phyloP scores from a whole-genome alignment of 805 yeast species.

The Kuraishia borneana region DNA sequence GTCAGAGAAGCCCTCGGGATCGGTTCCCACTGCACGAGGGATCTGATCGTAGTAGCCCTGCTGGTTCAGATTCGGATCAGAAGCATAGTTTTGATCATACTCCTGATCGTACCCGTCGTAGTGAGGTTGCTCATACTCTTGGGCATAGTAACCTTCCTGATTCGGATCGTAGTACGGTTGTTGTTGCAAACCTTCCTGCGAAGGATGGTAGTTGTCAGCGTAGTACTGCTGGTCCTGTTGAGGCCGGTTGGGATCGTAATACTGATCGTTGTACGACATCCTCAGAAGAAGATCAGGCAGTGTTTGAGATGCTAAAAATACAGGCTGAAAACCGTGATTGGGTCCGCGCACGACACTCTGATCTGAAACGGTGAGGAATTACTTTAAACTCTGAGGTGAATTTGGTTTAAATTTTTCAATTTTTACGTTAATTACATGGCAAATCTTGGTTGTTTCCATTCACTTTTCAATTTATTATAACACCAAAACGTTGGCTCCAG shows the following conservation, averaged over 20 bases:
- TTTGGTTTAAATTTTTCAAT: too few relatives aligned
- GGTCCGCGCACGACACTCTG: not conserved
- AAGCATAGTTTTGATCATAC: conserved; percentile 33
- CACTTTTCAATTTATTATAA: too few relatives aligned
- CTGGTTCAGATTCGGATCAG: conserved; percentile 22
- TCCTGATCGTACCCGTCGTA: conserved; percentile 5
- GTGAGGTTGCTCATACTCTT: conserved; percentile 10
- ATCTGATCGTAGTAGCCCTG: conserved; percentile 45
- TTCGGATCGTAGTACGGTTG: conserved; percentile 16
- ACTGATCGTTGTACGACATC: conserved; percentile 56
- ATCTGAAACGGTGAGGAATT: conserved; percentile 2
- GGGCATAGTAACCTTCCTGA: conserved; percentile 15
- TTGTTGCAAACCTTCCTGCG: conserved; percentile 10
- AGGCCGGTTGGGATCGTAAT: conserved; percentile 29
- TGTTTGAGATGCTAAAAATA: not conserved
- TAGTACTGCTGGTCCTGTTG: conserved; percentile 18
- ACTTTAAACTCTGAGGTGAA: too few relatives aligned
- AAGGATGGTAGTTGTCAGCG: conserved; percentile 17
- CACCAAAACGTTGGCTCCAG: too few relatives aligned
- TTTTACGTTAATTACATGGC: too few relatives aligned
- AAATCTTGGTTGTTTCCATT: too few relatives aligned
- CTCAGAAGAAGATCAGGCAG: not conserved
- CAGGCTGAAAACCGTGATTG: not conserved
- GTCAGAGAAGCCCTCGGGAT: conserved; percentile 51
- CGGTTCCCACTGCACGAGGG: conserved; percentile 17